phyloP scores from a whole-genome alignment of 75 land plant species.

The Pinus albicaulis region DNA sequence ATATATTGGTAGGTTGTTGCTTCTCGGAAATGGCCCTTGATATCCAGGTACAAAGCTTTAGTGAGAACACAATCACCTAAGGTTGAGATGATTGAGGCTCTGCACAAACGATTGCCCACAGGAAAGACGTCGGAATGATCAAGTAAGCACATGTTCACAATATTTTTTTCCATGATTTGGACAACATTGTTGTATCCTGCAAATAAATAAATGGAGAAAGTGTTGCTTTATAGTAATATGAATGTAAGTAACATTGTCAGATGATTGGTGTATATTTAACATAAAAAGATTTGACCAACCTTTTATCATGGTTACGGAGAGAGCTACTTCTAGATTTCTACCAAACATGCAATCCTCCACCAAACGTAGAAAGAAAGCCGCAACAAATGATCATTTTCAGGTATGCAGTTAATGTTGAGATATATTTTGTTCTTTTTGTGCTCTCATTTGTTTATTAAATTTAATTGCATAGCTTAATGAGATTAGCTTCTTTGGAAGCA shows the following conservation, averaged over 20 bases:
- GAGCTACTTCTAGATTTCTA: constrained; percentile 65
- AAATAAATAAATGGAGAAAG: too few species aligned
- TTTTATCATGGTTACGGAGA: constrained; percentile 25
- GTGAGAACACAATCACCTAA: background rate
- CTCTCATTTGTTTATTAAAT: too few species aligned
- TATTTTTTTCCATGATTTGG: too few species aligned
- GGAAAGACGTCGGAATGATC: background rate
- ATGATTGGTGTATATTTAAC: too few species aligned
- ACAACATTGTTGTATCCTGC: background rate
- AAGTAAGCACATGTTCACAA: background rate
- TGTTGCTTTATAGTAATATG: too few species aligned
- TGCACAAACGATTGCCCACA: background rate
- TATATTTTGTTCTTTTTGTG: background rate
- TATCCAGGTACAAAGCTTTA: background rate
- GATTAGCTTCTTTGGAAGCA: too few species aligned
- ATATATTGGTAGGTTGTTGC: background rate
- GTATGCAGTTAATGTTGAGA: constrained; percentile 20
- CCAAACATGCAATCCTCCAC: constrained; percentile 13
- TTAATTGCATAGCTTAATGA: too few species aligned
- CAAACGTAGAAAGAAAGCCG: constrained; percentile 39
- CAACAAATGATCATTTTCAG: constrained; percentile 82
- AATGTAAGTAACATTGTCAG: too few species aligned
- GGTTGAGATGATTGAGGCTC: background rate
- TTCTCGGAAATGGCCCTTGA: background rate
- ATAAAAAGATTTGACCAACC: background rate